Percentiles rank a stretch among this genome's conserved stretches.
These are phyloP conservation scores for Cynara cardunculus DNA, from an alignment of 129 eudicot species.

Conservation along the genomic window DNA sequence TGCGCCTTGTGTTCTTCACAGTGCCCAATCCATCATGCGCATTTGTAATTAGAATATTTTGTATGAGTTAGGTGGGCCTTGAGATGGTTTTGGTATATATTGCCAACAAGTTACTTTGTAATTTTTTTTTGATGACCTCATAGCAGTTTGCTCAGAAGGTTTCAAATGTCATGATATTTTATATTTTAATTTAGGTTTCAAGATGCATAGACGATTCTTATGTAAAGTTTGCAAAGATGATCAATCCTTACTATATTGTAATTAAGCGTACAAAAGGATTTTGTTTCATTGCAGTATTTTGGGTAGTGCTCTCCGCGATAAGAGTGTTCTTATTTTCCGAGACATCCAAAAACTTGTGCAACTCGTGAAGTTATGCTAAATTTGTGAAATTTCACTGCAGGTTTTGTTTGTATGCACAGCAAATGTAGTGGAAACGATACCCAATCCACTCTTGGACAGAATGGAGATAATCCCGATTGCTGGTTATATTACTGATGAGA, in stretches of 20 bases:
- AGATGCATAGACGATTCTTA: background rate
- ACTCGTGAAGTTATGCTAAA: background rate
- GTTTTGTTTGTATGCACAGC: conserved; percentile 98
- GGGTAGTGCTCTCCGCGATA: background rate
- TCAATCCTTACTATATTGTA: background rate
- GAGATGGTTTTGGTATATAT: background rate
- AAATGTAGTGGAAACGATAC: conserved; percentile 83
- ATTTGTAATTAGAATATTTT: too few species aligned
- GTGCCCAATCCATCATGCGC: background rate
- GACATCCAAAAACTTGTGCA: background rate
- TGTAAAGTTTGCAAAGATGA: background rate
- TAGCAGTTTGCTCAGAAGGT: background rate
- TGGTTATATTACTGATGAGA: conserved; percentile 96
- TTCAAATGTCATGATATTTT: background rate
- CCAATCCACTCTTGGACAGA: conserved; percentile 88
- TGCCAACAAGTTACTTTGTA: background rate
- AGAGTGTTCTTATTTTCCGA: background rate
- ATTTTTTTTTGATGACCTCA: background rate
- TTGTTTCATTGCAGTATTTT: background rate
- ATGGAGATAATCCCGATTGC: conserved; percentile 98
- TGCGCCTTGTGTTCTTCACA: too few species aligned
- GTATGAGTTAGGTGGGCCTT: background rate
- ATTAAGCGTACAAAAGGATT: background rate
- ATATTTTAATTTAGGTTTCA: background rate
- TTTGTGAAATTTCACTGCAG: conserved; percentile 36